Base-by-base conservation (phyloP, 1,139 yeast genomes). In the Ashbya aceris region DNA sequence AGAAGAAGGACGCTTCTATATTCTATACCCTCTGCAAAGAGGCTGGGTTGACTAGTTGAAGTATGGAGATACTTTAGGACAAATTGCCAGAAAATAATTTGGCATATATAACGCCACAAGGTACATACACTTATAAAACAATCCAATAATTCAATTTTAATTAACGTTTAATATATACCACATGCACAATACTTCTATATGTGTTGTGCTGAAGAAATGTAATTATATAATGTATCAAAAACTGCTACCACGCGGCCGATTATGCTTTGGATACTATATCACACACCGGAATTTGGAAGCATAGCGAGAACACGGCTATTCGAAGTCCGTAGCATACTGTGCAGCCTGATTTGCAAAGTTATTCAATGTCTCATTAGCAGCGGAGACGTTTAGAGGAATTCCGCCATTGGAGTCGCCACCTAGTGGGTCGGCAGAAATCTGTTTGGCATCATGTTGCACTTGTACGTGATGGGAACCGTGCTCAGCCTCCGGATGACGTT, bases 11-110 rank as follows among this genome's bases (percentile, higher is more conserved):
- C 12, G 13, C 3, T 3, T 81, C 94, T 2, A 63, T 83, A 51
- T 91, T 89, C 61, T 85, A 83, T 56, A 70, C 91, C 1, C 69
- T 91, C 48, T 79, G 91, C 55, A 71, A 79, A 51, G 85, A 83
- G 42, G 63, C 62, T 3, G 65, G 64, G 26, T 41, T 60, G 31
- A 40, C 50, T 23, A 30, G 39, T 28, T 38, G 23, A 26, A 26
- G 3, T 17, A 17, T 17, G 6, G 23, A 17, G 23, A 17, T 17
- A 17, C 23, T 17, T 17, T 17, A 17, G 23, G 3, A 6, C 23
- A 17, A 6, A 17, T 4, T 17, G 3, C 6, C 23, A 17, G 6
- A 17, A 17, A 17, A 17, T 6, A 17, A 4, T 17, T 17, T 17
- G 23, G 6, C 23, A 17, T 17, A 17, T 17, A 6, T 17, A 17